A percentile compares a stretch with the other conserved stretches of the same genome.
Conservation (phyloP, 2,329 filamentous ascomycete species). For the Trichoderma sp. region DNA sequence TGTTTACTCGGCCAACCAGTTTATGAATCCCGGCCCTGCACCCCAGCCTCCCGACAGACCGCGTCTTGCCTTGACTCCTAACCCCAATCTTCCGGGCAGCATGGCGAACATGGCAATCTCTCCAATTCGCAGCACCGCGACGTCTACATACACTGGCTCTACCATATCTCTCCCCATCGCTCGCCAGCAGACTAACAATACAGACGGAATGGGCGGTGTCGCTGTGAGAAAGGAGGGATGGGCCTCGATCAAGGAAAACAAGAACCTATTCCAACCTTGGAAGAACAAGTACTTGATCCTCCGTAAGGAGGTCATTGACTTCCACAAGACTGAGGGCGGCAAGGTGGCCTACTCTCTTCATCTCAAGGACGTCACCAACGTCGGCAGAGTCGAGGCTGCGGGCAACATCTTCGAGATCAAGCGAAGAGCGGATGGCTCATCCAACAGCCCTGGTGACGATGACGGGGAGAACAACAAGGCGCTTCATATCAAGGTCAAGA, state of each 20-base stretch:
- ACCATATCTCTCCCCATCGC: conserved; percentile 70
- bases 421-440: conserved; percentile 64
- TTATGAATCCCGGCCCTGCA: conserved; percentile 96
- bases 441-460: conserved; percentile 69
- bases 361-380: conserved; percentile 82
- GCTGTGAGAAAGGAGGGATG: conserved; percentile 77
- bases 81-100: conserved; percentile 69
- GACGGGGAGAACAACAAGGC: conserved; percentile 82
- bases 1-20: conserved; percentile 62
- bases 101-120: conserved; percentile 77
- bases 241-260: conserved; percentile 87
- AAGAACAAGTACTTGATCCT: conserved; percentile 90
- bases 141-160: conserved; percentile 66
- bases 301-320: conserved; percentile 88
- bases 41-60: conserved; percentile 86
- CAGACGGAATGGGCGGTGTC: conserved; percentile 63
- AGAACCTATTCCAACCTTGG: conserved; percentile 79
- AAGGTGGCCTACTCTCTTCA: conserved; percentile 84
- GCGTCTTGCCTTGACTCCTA: conserved; percentile 75
- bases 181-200: conserved; percentile 58
- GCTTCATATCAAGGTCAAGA: conserved; percentile 89
- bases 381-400: conserved; percentile 85
- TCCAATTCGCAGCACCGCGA: conserved; percentile 62
- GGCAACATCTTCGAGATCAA: conserved; percentile 94
- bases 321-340: conserved; percentile 85